A percentile compares a stretch with the other conserved stretches of the same genome.
Evolutionary conservation across 768 basidiomycete species (phyloP).

Genomic region (Lentinus tigrinus): DNA sequence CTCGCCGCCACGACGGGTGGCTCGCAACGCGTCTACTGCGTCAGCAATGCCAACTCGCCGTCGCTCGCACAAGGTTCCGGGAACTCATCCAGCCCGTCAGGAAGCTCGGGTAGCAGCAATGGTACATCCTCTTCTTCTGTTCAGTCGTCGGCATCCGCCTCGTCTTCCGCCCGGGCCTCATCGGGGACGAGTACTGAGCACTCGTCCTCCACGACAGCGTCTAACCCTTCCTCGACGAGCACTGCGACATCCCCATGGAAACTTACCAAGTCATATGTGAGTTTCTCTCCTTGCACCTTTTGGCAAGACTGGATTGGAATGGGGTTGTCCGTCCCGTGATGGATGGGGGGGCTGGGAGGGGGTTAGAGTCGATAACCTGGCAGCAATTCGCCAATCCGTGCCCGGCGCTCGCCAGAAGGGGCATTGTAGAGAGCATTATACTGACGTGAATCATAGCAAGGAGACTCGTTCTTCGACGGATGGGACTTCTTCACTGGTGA

Average conservation of each 20-base stretch:
- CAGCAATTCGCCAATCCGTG: no score
- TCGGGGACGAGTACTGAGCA: slow-evolving; percentile 12
- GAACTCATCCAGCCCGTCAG: not conserved
- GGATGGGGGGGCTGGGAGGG: no score
- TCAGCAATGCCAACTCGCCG: slow-evolving; percentile 19
- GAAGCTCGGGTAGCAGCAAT: not conserved
- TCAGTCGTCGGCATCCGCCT: not conserved
- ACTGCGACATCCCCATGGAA: slow-evolving; percentile 35
- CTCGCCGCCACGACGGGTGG: slow-evolving; percentile 2
- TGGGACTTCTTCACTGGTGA: slow-evolving; percentile 68
- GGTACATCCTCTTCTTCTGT: slow-evolving; percentile 6
- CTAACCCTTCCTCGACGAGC: slow-evolving; percentile 9
- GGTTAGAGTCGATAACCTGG: no score
- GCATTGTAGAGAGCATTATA: no score
- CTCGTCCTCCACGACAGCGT: slow-evolving; percentile 12
- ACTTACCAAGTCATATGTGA: slow-evolving; percentile 54
- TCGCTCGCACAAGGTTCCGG: not conserved
- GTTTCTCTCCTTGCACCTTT: no score
- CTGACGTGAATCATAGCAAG: slow-evolving; percentile 40
- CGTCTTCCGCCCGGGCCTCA: slow-evolving; percentile 4
- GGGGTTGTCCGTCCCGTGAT: no score
- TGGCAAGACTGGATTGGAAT: no score
- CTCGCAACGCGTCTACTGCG: slow-evolving; percentile 35
- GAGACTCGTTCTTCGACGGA: slow-evolving; percentile 76
- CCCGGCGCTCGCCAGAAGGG: no score